These are phyloP conservation scores for Paecilomyces variotii DNA, from an alignment of 2,329 filamentous ascomycete species.

Conservation along the genomic window DNA sequence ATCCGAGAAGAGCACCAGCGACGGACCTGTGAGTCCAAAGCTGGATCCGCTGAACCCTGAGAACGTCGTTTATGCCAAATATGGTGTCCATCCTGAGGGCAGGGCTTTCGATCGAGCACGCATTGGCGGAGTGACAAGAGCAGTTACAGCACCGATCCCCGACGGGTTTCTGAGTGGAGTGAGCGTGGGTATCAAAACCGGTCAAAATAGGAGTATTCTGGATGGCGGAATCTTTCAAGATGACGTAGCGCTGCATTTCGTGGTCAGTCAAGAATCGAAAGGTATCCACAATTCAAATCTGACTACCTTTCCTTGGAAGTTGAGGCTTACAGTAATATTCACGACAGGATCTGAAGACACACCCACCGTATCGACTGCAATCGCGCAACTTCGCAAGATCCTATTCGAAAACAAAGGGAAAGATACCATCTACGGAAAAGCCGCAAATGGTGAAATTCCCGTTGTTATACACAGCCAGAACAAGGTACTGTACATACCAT, in stretches of 20 bases:
- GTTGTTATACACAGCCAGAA: constrained; percentile 35
- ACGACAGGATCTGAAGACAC: constrained; percentile 9
- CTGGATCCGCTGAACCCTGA: constrained; percentile 42
- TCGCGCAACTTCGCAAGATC: constrained; percentile 29
- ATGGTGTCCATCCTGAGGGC: constrained; percentile 39
- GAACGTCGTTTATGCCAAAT: constrained; percentile 34
- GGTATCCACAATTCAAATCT: constrained; percentile 3
- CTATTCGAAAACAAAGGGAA: constrained; percentile 26
- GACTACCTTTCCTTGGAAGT: background rate
- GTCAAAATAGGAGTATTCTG: constrained; percentile 40
- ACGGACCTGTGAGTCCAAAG: constrained; percentile 43
- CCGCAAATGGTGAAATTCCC: constrained; percentile 30
- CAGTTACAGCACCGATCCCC: constrained; percentile 50
- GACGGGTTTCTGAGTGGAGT: constrained; percentile 46
- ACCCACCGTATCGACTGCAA: constrained; percentile 20
- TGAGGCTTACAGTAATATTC: background rate
- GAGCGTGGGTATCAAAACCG: constrained; percentile 52
- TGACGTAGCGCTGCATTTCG: constrained; percentile 50
- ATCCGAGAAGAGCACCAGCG: constrained; percentile 42
- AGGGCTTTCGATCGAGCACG: constrained; percentile 49
- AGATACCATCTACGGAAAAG: constrained; percentile 31
- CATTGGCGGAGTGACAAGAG: constrained; percentile 51
- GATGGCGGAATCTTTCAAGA: constrained; percentile 43
- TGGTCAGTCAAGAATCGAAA: constrained; percentile 30
- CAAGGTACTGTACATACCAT: constrained; percentile 3